A percentile compares a stretch with the other conserved stretches of the same genome.
These are phyloP conservation scores for Combretum micranthum DNA, from an alignment of 345 rosid genomes.

Conservation along the genomic window DNA sequence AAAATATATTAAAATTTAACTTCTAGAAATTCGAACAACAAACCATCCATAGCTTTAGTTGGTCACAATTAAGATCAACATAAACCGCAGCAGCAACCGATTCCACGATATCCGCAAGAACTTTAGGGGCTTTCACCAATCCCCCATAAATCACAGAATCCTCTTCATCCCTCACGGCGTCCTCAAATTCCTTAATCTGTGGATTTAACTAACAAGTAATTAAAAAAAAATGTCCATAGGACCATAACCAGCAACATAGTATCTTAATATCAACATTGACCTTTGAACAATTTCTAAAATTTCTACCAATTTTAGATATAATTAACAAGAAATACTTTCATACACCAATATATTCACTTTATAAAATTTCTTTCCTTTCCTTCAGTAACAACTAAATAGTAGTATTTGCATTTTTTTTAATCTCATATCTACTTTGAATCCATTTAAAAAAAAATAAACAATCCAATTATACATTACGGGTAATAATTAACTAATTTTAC, in stretches of 20 bases:
- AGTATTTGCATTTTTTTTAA: too few species aligned
- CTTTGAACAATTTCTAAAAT: too few species aligned
- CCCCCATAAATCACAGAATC: slow-evolving; percentile 46
- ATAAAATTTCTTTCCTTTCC: too few species aligned
- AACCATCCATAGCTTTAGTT: slow-evolving; percentile 66
- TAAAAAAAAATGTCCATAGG: background rate
- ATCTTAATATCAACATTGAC: background rate
- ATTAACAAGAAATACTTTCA: too few species aligned
- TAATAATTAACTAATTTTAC: too few species aligned
- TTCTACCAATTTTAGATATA: too few species aligned
- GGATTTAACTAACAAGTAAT: background rate
- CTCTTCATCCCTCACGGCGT: slow-evolving; percentile 46
- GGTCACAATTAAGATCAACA: slow-evolving; percentile 49
- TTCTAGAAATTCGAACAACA: slow-evolving; percentile 9
- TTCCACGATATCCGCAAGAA: slow-evolving; percentile 74
- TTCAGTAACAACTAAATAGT: too few species aligned
- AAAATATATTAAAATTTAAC: background rate
- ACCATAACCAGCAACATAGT: slow-evolving; percentile 2
- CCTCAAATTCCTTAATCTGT: slow-evolving; percentile 56
- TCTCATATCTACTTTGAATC: too few species aligned
- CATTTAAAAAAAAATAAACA: too few species aligned
- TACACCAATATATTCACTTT: too few species aligned
- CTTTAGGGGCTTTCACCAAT: slow-evolving; percentile 67
- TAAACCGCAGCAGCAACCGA: slow-evolving; percentile 72
- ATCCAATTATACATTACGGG: too few species aligned